phyloP scores from a whole-genome alignment of 2,329 filamentous ascomycete genomes.

The Penicillium sp. region DNA sequence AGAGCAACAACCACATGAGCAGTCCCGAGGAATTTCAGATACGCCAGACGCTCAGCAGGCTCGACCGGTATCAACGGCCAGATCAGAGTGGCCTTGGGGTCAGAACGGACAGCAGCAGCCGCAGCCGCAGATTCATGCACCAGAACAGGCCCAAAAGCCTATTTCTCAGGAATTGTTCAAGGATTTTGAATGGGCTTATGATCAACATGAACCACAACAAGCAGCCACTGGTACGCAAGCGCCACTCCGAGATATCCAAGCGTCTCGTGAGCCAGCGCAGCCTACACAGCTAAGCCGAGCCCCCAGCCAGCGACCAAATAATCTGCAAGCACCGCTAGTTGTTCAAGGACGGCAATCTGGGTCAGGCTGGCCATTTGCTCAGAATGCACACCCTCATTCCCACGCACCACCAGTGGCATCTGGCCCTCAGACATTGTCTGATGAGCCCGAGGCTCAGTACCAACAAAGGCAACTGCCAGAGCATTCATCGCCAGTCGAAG shows the following conservation, averaged over 20 bases:
- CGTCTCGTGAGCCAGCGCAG: neutral
- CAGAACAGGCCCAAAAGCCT: neutral
- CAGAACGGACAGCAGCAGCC: neutral
- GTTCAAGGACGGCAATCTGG: constrained; percentile 7
- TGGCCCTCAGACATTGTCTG: neutral
- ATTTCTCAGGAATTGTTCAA: neutral
- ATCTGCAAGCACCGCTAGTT: constrained; percentile 1
- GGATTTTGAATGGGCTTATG: constrained; percentile 4
- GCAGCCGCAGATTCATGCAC: neutral
- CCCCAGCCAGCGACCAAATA: neutral
- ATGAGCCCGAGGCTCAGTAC: neutral
- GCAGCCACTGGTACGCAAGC: neutral
- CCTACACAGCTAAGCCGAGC: neutral
- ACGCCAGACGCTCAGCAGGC: neutral
- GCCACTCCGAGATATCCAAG: neutral
- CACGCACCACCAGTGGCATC: neutral
- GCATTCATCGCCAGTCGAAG: neutral
- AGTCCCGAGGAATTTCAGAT: neutral
- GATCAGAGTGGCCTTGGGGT: constrained; percentile 7
- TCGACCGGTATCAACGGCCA: neutral
- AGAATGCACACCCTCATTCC: constrained; percentile 2
- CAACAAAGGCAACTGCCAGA: neutral
- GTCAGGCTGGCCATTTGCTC: constrained; percentile 6
- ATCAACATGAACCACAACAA: neutral
- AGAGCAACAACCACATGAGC: neutral